Evolutionary conservation across 1,284 basidiomycete genomes (phyloP), one percentile per base, ranked within the genome.

Genomic region (Irpex rosettiformis): DNA sequence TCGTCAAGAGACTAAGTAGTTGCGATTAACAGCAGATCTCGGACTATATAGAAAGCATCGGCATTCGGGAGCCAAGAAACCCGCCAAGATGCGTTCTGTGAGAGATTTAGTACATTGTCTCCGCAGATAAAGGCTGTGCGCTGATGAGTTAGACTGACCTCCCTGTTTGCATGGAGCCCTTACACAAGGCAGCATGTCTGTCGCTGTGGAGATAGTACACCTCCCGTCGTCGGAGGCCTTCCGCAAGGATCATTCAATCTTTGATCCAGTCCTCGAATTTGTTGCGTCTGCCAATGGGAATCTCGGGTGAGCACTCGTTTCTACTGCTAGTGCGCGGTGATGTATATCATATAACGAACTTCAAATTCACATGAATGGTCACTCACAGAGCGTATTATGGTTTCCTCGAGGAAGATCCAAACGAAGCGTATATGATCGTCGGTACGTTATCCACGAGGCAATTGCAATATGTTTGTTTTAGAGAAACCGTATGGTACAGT

Each of bases 321-420:
- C 22, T 13, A 4, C 43, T 8, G 16, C n/a, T n/a, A n/a, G n/a
- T n/a, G n/a, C n/a, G n/a, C n/a, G n/a, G n/a, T n/a, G n/a, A n/a
- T n/a, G n/a, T n/a, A n/a, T n/a, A n/a, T n/a, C 28, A 16, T 43
- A 3, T 27, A 22, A 33, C 37, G 16, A 4, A 21, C 7, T 10
- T 16, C 33, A 8, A 16, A 37, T 11, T 16, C 13, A 28, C 40
- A 24, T 27, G 29, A 22, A 51, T 7, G 21, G n/a, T 54, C 29
- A 29, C 29, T 21, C 52, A 27, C 60, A 61, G 59, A 13, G 33
- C 54, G 3, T 61, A 58, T 48, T 42, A 58, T 30, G 60, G 60
- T 4, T 25, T 56, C 11, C 40, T 58, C n/a, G 52, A 43, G 5
- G 60, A 61, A 30, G 60, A 61, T 45, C 43, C 47, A 28, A 61